Percentiles rank a stretch among this genome's conserved stretches.
Evolutionary conservation across 2,329 filamentous ascomycete genomes (phyloP).

Genomic region (Lasiodiplodia theobromae): DNA sequence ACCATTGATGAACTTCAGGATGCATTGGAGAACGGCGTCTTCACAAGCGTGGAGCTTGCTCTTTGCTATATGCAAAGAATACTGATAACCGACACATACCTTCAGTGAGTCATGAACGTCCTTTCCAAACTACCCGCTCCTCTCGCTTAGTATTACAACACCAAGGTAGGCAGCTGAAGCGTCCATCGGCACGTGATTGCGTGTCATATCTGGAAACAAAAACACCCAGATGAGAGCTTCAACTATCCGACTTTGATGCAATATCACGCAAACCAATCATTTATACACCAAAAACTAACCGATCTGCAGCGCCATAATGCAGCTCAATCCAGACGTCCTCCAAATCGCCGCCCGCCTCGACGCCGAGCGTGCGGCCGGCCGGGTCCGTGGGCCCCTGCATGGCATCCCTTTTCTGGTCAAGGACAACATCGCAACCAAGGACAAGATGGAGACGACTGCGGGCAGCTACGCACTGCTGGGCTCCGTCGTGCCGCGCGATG

Average conservation of each 20-base stretch:
- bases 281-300: not conserved
- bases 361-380: conserved; percentile 63
- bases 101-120: not conserved
- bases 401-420: conserved; percentile 80
- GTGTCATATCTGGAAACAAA: too few relatives aligned
- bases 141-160: too few relatives aligned
- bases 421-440: conserved; percentile 52
- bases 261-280: too few relatives aligned
- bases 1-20: conserved; percentile 70
- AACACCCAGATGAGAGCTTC: too few relatives aligned
- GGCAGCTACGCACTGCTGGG: conserved; percentile 70
- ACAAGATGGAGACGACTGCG: conserved; percentile 41
- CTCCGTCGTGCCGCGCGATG: conserved; percentile 63
- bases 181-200: too few relatives aligned
- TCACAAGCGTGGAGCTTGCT: conserved; percentile 54
- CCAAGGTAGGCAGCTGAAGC: too few relatives aligned
- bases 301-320: conserved; percentile 61
- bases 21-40: conserved; percentile 60
- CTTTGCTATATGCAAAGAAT: conserved; percentile 61
- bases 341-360: conserved; percentile 68
- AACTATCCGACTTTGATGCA: too few relatives aligned
- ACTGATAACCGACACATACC: conserved; percentile 62
- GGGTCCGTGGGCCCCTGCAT: conserved; percentile 70
- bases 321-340: conserved; percentile 72
- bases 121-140: not conserved